Evolutionary conservation across 495 filamentous ascomycete species (phyloP).

Genomic region (Hypoxylon lienhwacheense): DNA sequence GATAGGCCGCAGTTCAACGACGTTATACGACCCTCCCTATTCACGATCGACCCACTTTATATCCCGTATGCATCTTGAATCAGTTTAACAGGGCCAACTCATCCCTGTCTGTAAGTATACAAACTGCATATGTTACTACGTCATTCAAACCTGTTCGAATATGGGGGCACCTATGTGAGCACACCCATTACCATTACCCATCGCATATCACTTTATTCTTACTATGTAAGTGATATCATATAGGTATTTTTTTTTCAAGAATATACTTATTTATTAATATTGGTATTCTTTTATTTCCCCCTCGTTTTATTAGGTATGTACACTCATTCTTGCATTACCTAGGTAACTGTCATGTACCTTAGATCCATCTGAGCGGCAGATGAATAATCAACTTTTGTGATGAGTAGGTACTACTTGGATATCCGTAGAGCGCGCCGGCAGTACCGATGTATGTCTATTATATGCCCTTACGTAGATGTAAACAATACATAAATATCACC

Average conservation of each 20-base stretch:
- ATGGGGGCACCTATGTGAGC: neutral
- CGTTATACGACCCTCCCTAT: slow-evolving; percentile 12
- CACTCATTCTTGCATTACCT: slow-evolving; percentile 3
- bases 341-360: no score
- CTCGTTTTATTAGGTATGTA: no score
- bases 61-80: slow-evolving; percentile 19
- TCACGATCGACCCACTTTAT: slow-evolving; percentile 23
- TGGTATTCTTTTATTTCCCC: no score
- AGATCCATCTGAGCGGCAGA: neutral
- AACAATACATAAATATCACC: slow-evolving; percentile 18
- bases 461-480: neutral
- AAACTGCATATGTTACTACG: slow-evolving; percentile 12
- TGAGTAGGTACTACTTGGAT: slow-evolving; percentile 5
- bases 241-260: slow-evolving; percentile 9
- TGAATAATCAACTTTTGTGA: slow-evolving; percentile 2
- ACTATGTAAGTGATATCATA: no score
- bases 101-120: slow-evolving; percentile 14
- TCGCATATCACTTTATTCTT: slow-evolving; percentile 1
- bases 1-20: slow-evolving; percentile 13
- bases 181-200: neutral
- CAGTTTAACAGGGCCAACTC: slow-evolving; percentile 1
- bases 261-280: no score
- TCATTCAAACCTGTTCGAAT: slow-evolving; percentile 4
- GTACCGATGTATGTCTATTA: neutral
- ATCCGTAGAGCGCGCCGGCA: neutral